phyloP scores from a whole-genome alignment of 2,329 filamentous ascomycete species.

The Boeremia lycopersici region DNA sequence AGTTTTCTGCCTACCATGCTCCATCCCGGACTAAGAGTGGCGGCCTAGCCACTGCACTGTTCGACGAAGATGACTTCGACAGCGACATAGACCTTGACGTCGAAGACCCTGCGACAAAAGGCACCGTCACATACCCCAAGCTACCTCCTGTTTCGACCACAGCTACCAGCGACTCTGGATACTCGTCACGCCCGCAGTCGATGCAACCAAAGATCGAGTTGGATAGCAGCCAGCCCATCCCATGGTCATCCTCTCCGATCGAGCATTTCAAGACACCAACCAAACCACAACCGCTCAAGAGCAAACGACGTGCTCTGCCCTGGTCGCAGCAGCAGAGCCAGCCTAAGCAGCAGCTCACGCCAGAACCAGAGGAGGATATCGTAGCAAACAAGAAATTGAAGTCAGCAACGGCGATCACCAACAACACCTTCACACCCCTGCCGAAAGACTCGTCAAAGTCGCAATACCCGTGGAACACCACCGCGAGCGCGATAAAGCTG shows the following conservation, averaged over 20 bases:
- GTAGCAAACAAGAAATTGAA: slow-evolving; percentile 36
- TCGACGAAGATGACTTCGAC: slow-evolving; percentile 84
- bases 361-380: slow-evolving; percentile 27
- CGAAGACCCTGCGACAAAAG: slow-evolving; percentile 62
- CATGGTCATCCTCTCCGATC: slow-evolving; percentile 74
- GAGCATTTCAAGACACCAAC: slow-evolving; percentile 50
- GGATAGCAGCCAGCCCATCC: slow-evolving; percentile 63
- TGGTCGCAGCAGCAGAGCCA: slow-evolving; percentile 54
- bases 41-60: slow-evolving; percentile 46
- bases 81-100: slow-evolving; percentile 80
- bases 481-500: slow-evolving; percentile 75
- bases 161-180: slow-evolving; percentile 46
- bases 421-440: slow-evolving; percentile 51
- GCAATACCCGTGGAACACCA: slow-evolving; percentile 71
- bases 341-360: slow-evolving; percentile 25
- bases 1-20: slow-evolving; percentile 23
- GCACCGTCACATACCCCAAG: slow-evolving; percentile 50
- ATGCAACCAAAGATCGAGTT: slow-evolving; percentile 31
- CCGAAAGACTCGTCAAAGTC: slow-evolving; percentile 42
- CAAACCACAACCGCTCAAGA: slow-evolving; percentile 20
- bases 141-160: slow-evolving; percentile 33
- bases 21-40: slow-evolving; percentile 20
- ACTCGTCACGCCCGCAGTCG: slow-evolving; percentile 21
- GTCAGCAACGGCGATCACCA: slow-evolving; percentile 43
- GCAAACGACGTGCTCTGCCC: slow-evolving; percentile 60